Base-by-base conservation (phyloP, 306 rosid genomes). In the Corylus avellana region DNA sequence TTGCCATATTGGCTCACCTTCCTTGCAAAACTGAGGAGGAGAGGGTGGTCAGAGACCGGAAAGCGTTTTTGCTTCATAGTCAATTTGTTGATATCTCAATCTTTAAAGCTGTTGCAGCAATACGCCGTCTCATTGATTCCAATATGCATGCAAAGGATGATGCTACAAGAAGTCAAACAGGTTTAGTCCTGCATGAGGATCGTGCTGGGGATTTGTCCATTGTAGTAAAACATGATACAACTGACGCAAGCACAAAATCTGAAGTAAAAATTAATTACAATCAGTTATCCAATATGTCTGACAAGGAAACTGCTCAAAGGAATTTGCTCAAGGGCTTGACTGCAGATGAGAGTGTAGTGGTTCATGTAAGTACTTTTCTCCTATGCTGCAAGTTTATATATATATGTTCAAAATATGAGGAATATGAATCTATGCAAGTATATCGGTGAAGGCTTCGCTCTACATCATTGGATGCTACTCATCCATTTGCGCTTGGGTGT, bases 1-100 rank as follows among this genome's bases (percentile, higher is more conserved):
- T 91, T 44, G 87, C 91, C 2, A 72, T 88, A 37, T 69, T 95
- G 85, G 97, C 91, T 66, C 77, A 81, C 70, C 92, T 92, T 72
- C 98, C 98, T 80, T 91, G 94, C 87, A 86, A 93, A 87, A 95
- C 98, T 0, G 98, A 92, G 84, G 98, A 95, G 81, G 98, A 95
- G 92, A 91, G 98, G 67, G 89, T 86, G 22, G 76, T 89, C 63
- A 85, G 98, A 81, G 98, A 95, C 78, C 92, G 97, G 82, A 95
- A 95, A 87, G 97, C 98, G 12, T 95, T 95, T 88, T 74, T 95
- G 64, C 97, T 95, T 78, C 98, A 95, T 55, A 84, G 86, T 84
- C 88, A 76, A 83, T 95, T 95, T 78, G 89, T 95, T 77, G 98
- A 95, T 66, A 86, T 88, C 70, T 85, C 98, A 12, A 83, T 91